A percentile compares a stretch with the other conserved stretches of the same genome.
Evolutionary conservation across 768 basidiomycete species (phyloP).

Genomic region (Hericium erinaceus): DNA sequence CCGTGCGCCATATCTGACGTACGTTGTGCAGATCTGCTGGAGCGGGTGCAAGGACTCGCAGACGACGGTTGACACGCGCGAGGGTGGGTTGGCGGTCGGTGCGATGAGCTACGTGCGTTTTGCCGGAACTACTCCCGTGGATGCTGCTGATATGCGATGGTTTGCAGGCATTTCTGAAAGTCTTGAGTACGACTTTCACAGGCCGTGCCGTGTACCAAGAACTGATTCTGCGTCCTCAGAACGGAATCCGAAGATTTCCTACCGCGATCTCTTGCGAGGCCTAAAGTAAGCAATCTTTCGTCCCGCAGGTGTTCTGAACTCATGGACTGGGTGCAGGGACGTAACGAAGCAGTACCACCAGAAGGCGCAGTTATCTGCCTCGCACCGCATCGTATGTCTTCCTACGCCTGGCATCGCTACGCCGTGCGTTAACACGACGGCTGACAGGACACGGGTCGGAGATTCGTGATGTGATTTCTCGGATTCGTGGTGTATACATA

Average conservation of each 20-base stretch:
- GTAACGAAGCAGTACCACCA: constrained; percentile 12
- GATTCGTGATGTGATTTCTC: not conserved
- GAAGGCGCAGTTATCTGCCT: constrained; percentile 13
- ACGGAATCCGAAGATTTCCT: constrained; percentile 8
- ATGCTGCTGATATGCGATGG: not conserved
- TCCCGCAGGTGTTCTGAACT: not conserved
- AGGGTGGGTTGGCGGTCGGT: constrained; percentile 10
- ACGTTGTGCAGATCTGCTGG: constrained; percentile 9
- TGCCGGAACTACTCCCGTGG: not conserved
- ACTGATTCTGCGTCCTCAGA: constrained; percentile 1
- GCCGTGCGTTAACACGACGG: not conserved
- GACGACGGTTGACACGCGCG: constrained; percentile 2
- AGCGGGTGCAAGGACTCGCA: constrained; percentile 12
- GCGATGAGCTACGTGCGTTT: constrained; percentile 14
- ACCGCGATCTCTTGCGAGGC: constrained; percentile 9
- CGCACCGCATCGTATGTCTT: constrained; percentile 12
- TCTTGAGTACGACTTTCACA: not conserved
- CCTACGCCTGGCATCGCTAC: not conserved
- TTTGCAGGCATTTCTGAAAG: constrained; percentile 7
- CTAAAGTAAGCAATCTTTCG: not conserved
- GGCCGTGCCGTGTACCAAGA: not conserved
- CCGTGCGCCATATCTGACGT: not conserved
- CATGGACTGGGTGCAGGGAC: not conserved
- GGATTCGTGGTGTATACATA: too few relatives aligned
- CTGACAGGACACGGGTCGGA: not conserved